A percentile compares a stretch with the other conserved stretches of the same genome.
phyloP scores from a whole-genome alignment of 192 early-diverging fungal species.

The Spizellomyces punctatus region DNA sequence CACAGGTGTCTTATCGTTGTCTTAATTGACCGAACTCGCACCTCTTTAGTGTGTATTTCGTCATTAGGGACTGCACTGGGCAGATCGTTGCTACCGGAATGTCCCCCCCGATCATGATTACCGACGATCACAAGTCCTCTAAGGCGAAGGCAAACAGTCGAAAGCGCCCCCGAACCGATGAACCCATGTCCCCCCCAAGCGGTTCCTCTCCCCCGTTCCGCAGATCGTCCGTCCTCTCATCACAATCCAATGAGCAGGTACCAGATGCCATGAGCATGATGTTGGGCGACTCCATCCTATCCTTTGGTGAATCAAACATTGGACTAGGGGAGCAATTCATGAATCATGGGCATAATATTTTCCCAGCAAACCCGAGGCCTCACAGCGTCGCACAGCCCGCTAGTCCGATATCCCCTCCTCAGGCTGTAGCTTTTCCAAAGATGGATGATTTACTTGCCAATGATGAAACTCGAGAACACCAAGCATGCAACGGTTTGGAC shows the following conservation, averaged over 20 bases:
- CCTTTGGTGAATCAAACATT: background rate
- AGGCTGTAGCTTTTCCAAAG: background rate
- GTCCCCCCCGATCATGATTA: conserved; percentile 94
- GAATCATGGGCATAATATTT: background rate
- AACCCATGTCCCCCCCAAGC: conserved; percentile 18
- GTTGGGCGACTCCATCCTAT: background rate
- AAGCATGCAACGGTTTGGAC: background rate
- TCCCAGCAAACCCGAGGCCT: no score
- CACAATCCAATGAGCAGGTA: background rate
- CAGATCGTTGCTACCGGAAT: conserved; percentile 74
- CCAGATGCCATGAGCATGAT: background rate
- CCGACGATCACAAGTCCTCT: conserved; percentile 95
- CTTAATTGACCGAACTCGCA: conserved; percentile 91
- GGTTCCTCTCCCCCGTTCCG: background rate
- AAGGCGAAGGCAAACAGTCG: conserved; percentile 54
- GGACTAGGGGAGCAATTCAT: background rate
- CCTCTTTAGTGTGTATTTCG: conserved; percentile 89
- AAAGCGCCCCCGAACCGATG: conserved; percentile 42
- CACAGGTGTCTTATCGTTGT: conserved; percentile 95
- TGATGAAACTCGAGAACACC: background rate
- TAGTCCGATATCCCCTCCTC: background rate
- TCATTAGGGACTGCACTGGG: conserved; percentile 68
- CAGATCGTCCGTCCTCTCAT: background rate
- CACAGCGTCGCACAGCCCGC: background rate
- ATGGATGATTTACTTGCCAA: background rate